These are phyloP conservation scores for Saccharomycopsis sp. DNA, from an alignment of 805 yeast species.

Conservation along the genomic window DNA sequence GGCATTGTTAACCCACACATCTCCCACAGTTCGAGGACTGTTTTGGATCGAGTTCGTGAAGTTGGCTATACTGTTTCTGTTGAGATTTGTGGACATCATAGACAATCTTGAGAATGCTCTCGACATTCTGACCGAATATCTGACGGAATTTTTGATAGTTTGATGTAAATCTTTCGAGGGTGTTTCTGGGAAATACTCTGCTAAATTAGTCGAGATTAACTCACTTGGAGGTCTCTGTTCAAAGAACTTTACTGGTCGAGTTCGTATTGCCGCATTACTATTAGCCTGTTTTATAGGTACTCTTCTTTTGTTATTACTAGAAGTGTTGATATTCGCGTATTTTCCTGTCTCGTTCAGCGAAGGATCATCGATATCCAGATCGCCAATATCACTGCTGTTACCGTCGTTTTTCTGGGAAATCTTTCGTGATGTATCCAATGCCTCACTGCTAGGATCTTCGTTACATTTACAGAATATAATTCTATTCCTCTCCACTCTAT, in stretches of 20 bases:
- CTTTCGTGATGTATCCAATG: slow-evolving; percentile 49
- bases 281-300: slow-evolving; percentile 1
- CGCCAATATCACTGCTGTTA: not conserved
- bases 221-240: slow-evolving; percentile 94
- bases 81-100: slow-evolving; percentile 13
- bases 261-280: slow-evolving; percentile 20
- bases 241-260: slow-evolving; percentile 31
- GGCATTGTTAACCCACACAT: slow-evolving; percentile 38
- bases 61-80: slow-evolving; percentile 10
- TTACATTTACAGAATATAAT: slow-evolving; percentile 57
- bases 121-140: slow-evolving; percentile 64
- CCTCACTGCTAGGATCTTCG: slow-evolving; percentile 57
- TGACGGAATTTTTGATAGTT: slow-evolving; percentile 76
- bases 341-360: slow-evolving; percentile 2
- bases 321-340: slow-evolving; percentile 16
- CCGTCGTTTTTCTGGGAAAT: slow-evolving; percentile 19
- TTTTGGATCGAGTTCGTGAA: slow-evolving; percentile 8
- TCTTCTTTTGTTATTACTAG: slow-evolving; percentile 13
- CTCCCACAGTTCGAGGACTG: slow-evolving; percentile 38
- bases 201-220: slow-evolving; percentile 78
- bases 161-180: slow-evolving; percentile 63
- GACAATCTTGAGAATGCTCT: slow-evolving; percentile 22
- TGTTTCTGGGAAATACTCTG: slow-evolving; percentile 88
- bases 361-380: not conserved
- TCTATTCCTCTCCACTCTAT: slow-evolving; percentile 62